Percentiles rank a stretch among this genome's conserved stretches.
phyloP scores from a whole-genome alignment of 768 basidiomycete genomes.

The Collybiopsis confluens region DNA sequence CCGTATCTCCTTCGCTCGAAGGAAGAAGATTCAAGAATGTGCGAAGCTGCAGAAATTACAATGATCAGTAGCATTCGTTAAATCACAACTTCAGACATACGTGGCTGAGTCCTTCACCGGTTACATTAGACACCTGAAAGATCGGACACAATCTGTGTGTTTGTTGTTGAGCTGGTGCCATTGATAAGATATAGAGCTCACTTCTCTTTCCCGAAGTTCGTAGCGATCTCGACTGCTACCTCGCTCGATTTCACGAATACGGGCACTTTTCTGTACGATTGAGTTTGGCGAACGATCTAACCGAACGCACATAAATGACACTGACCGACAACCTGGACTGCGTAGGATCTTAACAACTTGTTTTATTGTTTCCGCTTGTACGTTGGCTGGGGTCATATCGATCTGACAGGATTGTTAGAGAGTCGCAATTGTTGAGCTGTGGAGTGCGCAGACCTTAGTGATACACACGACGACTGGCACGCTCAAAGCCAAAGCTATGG shows the following conservation, averaged over 20 bases:
- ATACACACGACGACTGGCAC: conserved; percentile 93
- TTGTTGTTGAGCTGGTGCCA: no score
- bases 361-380: conserved; percentile 85
- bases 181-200: conserved; percentile 22
- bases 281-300: not conserved
- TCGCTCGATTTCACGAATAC: conserved; percentile 84
- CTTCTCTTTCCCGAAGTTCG: conserved; percentile 72
- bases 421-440: not conserved
- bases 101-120: conserved; percentile 83
- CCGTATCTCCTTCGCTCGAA: conserved; percentile 78
- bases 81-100: conserved; percentile 31
- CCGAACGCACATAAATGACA: conserved; percentile 7
- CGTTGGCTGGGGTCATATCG: conserved; percentile 95
- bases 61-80: not conserved
- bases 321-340: conserved; percentile 87
- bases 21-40: conserved; percentile 90
- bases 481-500: conserved; percentile 88
- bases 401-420: conserved; percentile 42
- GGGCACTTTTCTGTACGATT: conserved; percentile 60
- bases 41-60: conserved; percentile 50
- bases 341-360: conserved; percentile 90
- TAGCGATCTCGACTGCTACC: conserved; percentile 73
- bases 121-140: conserved; percentile 91
- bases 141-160: conserved; percentile 80
- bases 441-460: conserved; percentile 65